phyloP scores from a whole-genome alignment of 2,329 filamentous ascomycete species.

The Sporothrix mexicana region DNA sequence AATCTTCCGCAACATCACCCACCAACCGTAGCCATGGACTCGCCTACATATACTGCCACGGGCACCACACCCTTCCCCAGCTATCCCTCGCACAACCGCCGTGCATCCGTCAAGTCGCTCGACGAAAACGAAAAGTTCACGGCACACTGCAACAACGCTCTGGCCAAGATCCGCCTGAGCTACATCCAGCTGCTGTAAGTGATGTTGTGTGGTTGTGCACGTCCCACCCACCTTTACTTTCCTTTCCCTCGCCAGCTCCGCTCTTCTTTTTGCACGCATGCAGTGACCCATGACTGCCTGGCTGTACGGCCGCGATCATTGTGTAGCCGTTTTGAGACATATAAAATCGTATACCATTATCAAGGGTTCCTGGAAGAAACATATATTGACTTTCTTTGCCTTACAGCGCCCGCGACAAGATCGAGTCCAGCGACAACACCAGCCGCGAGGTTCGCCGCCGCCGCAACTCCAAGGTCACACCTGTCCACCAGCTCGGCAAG shows the following conservation, averaged over 20 bases:
- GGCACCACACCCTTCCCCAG: slow-evolving; percentile 27
- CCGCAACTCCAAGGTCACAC: slow-evolving; percentile 40
- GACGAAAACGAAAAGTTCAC: slow-evolving; percentile 45
- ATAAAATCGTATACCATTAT: neutral
- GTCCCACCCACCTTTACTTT: neutral
- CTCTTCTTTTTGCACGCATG: neutral
- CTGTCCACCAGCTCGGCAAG: slow-evolving; percentile 35
- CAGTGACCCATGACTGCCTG: neutral
- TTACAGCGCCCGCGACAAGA: slow-evolving; percentile 37
- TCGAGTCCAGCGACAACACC: slow-evolving; percentile 1
- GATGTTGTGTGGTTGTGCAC: neutral
- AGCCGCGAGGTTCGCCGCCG: slow-evolving; percentile 39
- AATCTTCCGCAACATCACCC: neutral
- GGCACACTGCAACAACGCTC: slow-evolving; percentile 50
- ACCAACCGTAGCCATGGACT: slow-evolving; percentile 14
- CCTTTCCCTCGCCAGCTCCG: neutral
- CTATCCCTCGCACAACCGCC: slow-evolving; percentile 20
- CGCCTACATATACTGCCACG: slow-evolving; percentile 32
- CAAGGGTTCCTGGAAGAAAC: neutral
- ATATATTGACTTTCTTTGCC: neutral
- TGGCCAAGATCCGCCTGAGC: slow-evolving; percentile 56
- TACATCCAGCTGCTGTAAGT: slow-evolving; percentile 43
- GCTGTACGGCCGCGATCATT: neutral
- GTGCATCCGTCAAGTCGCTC: slow-evolving; percentile 32
- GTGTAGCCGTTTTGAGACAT: neutral